Evolutionary conservation across 1,284 basidiomycete species (phyloP), one percentile per base, ranked within the genome.

Genomic region (Fomitopsis schrenkii): DNA sequence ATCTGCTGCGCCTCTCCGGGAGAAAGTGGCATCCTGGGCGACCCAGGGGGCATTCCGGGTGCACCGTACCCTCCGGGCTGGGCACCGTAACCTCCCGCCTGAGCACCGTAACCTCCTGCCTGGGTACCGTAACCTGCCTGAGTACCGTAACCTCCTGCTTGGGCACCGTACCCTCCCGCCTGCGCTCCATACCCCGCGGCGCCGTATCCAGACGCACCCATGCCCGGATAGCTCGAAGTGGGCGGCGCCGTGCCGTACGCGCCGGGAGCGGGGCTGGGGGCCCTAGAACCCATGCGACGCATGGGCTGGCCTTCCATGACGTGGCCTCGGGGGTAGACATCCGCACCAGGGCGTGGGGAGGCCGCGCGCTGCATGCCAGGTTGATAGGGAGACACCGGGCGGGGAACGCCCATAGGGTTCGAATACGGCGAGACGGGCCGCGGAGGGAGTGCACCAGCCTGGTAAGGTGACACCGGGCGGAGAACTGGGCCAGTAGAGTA

Each of bases 1-100:
- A 72, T 71, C 62, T 83, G 81, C 40, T 78, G 74, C 58, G 77
- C 74, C 22, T 67, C 64, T 19, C 64, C 60, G 10, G 62, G 41
- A 30, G 52, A 57, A 33, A 59, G 57, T 46, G 65, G 68, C 60
- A 66, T 68, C 59, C 63, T 69, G 65, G 70, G 68, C 17, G 68
- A 68, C 7, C 62, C 67, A 14, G 62, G 61, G 35, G 52, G 56
- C 22, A 61, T 65, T 26, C 63, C 66, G 15, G 30, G 30, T 19
- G 28, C 59, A 45, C 58, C 70, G 7, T 70, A 63, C 28, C 70
- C 70, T 45, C 67, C 67, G 38, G 8, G 3, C 12, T 46, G 44
- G n/a, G 52, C 28, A 6, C 59, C 53, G 36, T 62, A 64, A 41
- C 67, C 64, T 19, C 73, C 72, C 59, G 71, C 73, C 2, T 41